Evolutionary conservation across 768 basidiomycete species (phyloP), one percentile per base, ranked within the genome.

Genomic region (Suillus brevipes): DNA sequence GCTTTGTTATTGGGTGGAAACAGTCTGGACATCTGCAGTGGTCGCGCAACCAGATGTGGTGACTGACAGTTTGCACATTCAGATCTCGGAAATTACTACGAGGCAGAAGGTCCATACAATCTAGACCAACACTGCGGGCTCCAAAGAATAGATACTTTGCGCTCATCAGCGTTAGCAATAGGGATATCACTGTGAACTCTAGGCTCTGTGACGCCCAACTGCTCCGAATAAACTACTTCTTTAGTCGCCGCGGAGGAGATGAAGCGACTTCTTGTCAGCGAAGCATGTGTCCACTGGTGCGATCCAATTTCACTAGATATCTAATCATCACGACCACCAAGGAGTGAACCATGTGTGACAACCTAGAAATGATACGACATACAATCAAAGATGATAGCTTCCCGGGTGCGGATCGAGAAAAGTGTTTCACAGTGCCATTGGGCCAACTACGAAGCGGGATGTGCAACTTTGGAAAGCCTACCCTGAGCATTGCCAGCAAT

Each of bases 1-100:
- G 97, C 72, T 94, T 96, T 20, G 96, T 98, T 65, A 88, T 74
- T 0, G 89, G 80, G 75, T 98, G 96, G 72, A 92, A 96, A 75
- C 95, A 97, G 59, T 86, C 79, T 6, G 89, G 79, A 74, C 95
- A 97, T 40, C 95, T 84, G 74, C 97, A 99, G 69, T 98, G 96
- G 72, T 98, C 97, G 52, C 94, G 82, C 28, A 98, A 79, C 91
- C 94, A 97, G 47, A 94, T 85, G 71, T 95, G 88, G 73, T 97
- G 94, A 73, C 96, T 98, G 68, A 34, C 12, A 25, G 34, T 55
- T 53, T 38, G 36, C 55, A 58, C 45, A 13, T 55, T 53, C 62
- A 40, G 52, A 61, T 52, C 42, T 45, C 42, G 37, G 18, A 28
- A 31, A 23, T 34, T 16, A 50, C 42, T 31, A 25, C 13, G 42